Percentiles rank a stretch among this genome's conserved stretches.
Conservation (phyloP, 2,329 filamentous ascomycete species). For the Cordyceps cateniannulata region DNA sequence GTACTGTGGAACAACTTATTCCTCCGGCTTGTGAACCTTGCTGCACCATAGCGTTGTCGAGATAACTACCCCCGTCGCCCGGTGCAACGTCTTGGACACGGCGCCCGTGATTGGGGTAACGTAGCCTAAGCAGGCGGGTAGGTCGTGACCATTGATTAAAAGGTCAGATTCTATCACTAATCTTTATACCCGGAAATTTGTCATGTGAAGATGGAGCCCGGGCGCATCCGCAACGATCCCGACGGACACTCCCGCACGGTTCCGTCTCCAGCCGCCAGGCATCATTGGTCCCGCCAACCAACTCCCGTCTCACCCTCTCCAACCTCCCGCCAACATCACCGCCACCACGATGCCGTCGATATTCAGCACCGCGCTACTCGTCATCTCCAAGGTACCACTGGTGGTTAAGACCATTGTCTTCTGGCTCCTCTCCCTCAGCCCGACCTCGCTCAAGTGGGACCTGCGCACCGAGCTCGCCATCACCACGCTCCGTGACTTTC, state of each 20-base stretch:
- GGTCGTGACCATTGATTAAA: too few species aligned
- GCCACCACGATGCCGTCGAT: neutral
- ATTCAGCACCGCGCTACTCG: neutral
- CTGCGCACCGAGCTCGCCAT: constrained; percentile 10
- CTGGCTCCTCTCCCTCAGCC: constrained; percentile 3
- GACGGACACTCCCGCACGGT: too few species aligned
- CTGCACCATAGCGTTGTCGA: constrained; percentile 42
- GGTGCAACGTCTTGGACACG: neutral
- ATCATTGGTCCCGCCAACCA: neutral
- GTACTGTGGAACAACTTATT: constrained; percentile 16
- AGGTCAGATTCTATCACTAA: neutral
- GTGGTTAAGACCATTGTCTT: constrained; percentile 3
- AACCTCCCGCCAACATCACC: neutral
- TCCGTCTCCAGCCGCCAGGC: too few species aligned
- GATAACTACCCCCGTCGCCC: constrained; percentile 32
- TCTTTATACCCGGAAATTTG: too few species aligned
- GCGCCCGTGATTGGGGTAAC: neutral
- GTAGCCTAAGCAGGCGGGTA: neutral
- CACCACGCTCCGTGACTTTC: constrained; percentile 7
- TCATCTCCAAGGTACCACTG: constrained; percentile 5
- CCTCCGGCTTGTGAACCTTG: constrained; percentile 37
- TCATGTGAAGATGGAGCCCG: too few species aligned
- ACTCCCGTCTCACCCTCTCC: neutral
- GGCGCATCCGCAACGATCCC: too few species aligned
- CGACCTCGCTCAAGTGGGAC: constrained; percentile 11